Conservation (phyloP, 2,329 filamentous ascomycete species). For the Apiospora hydei region DNA sequence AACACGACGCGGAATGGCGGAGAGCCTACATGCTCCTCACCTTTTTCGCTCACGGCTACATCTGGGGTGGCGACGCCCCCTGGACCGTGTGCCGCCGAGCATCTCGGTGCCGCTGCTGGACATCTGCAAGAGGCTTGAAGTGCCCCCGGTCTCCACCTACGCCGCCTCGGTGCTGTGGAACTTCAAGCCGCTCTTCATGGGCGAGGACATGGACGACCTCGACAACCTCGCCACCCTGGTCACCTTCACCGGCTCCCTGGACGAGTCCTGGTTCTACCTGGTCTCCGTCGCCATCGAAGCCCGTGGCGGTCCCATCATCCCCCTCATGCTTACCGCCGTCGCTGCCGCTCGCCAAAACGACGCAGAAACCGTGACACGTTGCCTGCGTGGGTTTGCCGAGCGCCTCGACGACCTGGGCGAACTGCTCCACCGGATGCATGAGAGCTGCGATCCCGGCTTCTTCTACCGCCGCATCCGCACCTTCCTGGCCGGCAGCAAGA, state of each 20-base stretch:
- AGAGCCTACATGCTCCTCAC: constrained; percentile 73
- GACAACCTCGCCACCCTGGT: constrained; percentile 88
- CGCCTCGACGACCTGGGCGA: constrained; percentile 83
- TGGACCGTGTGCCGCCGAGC: constrained; percentile 78
- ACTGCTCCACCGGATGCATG: constrained; percentile 88
- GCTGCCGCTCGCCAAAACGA: constrained; percentile 77
- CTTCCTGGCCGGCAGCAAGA: constrained; percentile 94
- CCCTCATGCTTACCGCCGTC: constrained; percentile 89
- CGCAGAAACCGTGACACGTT: constrained; percentile 73
- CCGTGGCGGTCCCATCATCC: constrained; percentile 84
- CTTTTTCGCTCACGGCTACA: constrained; percentile 81
- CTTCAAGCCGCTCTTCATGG: constrained; percentile 87
- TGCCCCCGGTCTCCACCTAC: constrained; percentile 94
- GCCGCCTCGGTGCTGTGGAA: constrained; percentile 95
- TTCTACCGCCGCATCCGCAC: constrained; percentile 98
- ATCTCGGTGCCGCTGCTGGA: constrained; percentile 84
- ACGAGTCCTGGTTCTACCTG: constrained; percentile 99
- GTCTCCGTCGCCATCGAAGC: constrained; percentile 96
- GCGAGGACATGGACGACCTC: constrained; percentile 81
- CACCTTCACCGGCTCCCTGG: constrained; percentile 92
- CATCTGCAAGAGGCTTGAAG: constrained; percentile 79
- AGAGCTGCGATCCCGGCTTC: constrained; percentile 90
- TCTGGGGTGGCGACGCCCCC: constrained; percentile 92
- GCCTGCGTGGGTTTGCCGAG: constrained; percentile 84
- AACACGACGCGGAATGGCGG: constrained; percentile 89